Percentiles rank a stretch among this genome's conserved stretches.
phyloP scores from a whole-genome alignment of 2,329 filamentous ascomycete species.

The Colletotrichum godetiae region DNA sequence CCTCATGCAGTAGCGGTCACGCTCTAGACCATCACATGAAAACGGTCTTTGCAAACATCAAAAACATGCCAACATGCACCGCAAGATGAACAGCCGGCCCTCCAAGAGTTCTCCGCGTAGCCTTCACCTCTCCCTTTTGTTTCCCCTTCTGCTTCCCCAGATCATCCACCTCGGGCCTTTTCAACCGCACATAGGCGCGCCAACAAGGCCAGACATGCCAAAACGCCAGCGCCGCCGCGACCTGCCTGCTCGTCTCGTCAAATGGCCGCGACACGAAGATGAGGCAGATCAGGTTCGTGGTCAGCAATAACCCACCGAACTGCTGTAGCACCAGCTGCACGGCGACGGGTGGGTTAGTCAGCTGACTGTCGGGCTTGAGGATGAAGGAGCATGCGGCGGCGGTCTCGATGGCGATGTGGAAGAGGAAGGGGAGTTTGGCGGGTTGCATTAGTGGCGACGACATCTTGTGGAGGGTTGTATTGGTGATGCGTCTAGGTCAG shows the following conservation, averaged over 20 bases:
- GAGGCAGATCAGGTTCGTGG: constrained; percentile 57
- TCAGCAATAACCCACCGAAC: constrained; percentile 59
- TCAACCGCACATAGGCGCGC: constrained; percentile 53
- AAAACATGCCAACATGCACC: constrained; percentile 53
- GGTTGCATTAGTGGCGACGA: background rate
- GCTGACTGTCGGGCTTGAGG: constrained; percentile 53
- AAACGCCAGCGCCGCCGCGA: constrained; percentile 55
- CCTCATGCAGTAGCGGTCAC: background rate
- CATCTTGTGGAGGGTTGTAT: constrained; percentile 34
- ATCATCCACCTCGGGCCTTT: constrained; percentile 31
- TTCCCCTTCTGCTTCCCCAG: background rate
- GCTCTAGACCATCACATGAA: background rate
- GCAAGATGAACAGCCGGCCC: constrained; percentile 59
- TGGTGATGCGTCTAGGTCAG: background rate
- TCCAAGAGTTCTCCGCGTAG: constrained; percentile 49
- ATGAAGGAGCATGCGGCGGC: constrained; percentile 60
- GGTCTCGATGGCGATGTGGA: constrained; percentile 53
- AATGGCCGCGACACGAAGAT: constrained; percentile 46
- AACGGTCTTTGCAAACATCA: constrained; percentile 45
- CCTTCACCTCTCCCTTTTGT: background rate
- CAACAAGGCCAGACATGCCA: constrained; percentile 62
- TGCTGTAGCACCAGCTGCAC: constrained; percentile 57
- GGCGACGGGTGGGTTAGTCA: constrained; percentile 52
- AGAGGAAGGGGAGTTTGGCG: constrained; percentile 47
- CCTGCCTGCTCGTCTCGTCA: constrained; percentile 45